These are phyloP conservation scores for Diplodia seriata DNA, from an alignment of 2,329 filamentous ascomycete genomes.

Conservation along the genomic window DNA sequence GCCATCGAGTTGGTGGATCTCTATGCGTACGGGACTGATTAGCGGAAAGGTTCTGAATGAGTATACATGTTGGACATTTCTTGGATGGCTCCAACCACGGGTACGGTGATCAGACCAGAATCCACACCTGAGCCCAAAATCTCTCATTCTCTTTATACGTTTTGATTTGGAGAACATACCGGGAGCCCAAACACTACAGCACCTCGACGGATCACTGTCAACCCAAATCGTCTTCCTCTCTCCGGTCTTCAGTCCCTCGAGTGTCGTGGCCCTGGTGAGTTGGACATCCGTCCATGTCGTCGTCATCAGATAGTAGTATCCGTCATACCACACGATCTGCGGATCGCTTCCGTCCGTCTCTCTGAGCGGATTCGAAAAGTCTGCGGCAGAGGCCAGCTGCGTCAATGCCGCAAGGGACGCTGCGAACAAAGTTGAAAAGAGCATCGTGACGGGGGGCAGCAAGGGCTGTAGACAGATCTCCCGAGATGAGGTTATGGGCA, in stretches of 20 bases:
- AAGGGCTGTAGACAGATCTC: no score
- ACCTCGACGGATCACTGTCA: constrained; percentile 54
- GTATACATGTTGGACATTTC: background rate
- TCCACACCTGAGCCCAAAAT: no score
- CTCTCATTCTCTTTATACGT: no score
- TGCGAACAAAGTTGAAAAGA: constrained; percentile 4
- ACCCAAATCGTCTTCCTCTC: constrained; percentile 60
- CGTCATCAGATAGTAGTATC: constrained; percentile 65
- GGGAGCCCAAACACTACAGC: constrained; percentile 64
- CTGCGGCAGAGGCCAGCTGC: constrained; percentile 38
- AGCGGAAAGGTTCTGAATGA: background rate
- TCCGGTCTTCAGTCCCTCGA: constrained; percentile 63
- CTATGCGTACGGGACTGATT: background rate
- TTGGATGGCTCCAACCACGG: background rate
- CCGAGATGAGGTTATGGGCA: background rate
- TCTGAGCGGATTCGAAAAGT: constrained; percentile 62
- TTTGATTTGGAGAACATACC: constrained; percentile 15
- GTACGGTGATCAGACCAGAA: background rate
- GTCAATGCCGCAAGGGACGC: constrained; percentile 10
- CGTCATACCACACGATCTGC: constrained; percentile 59
- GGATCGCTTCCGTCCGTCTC: constrained; percentile 60
- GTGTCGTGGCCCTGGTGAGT: constrained; percentile 60
- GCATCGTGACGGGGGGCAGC: background rate
- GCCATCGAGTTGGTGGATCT: constrained; percentile 44
- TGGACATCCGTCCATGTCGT: constrained; percentile 64